Conservation (phyloP, 768 basidiomycete genomes). For the Rhodotorula toruloides region DNA sequence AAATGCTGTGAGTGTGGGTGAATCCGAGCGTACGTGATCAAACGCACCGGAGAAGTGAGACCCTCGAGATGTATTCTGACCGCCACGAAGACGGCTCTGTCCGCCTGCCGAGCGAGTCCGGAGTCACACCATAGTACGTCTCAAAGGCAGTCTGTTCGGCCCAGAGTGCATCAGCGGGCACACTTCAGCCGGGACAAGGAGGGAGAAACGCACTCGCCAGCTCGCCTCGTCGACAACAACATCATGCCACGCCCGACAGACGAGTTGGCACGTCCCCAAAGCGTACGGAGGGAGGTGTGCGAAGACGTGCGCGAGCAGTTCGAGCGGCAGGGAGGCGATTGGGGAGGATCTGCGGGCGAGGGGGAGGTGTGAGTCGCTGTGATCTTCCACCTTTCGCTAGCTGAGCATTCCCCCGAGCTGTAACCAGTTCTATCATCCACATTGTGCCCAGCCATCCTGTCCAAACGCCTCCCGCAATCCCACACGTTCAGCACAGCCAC, state of each 20-base stretch:
- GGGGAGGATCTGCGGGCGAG: conserved; percentile 11
- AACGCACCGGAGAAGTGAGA: conserved; percentile 13
- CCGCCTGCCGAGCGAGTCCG: conserved; percentile 10
- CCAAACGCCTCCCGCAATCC: no score
- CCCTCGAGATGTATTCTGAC: conserved; percentile 29
- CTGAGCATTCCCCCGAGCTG: no score
- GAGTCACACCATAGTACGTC: conserved; percentile 19
- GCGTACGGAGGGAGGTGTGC: conserved; percentile 26
- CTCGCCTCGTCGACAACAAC: conserved; percentile 26
- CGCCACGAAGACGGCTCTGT: conserved; percentile 22
- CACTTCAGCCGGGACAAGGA: no score
- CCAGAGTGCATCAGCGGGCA: background rate
- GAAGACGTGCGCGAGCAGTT: conserved; percentile 25
- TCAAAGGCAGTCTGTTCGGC: conserved; percentile 25
- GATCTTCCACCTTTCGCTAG: no score
- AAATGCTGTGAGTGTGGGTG: background rate
- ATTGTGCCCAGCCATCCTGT: no score
- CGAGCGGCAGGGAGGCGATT: conserved; percentile 25
- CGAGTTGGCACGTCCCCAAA: conserved; percentile 20
- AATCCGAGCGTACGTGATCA: background rate
- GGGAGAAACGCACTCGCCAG: conserved; percentile 24
- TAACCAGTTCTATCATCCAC: background rate
- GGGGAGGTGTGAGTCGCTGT: no score
- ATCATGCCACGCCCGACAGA: conserved; percentile 14
- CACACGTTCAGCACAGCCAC: no score